Evolutionary conservation across 331 rosid species (phyloP), one percentile per base, ranked within the genome.

Genomic region (Pyrus hybrid): DNA sequence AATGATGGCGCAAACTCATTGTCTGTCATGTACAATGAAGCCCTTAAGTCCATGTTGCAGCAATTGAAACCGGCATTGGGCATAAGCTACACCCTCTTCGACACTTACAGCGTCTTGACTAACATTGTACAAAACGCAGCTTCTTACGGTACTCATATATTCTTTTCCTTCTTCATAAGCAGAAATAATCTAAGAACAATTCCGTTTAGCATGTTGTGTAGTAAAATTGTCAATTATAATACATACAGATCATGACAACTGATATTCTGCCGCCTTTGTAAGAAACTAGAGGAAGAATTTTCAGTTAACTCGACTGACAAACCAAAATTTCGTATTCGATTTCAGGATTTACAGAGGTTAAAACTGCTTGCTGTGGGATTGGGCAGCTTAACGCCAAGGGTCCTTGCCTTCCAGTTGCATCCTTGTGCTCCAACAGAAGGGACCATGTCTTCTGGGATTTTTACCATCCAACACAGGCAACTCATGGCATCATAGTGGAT

Each of bases 301-400:
- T 20, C 2, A 20, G 25, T 54, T 10, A 22, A 58, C 26, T 58
- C 14, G 13, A 37, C 70, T 51, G 14, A 62, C 11, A 67, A 51
- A 58, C 17, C 21, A 18, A 63, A 69, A 33, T 57, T 63, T 13
- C 21, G 22, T 22, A 26, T 62, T 3, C 21, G 9, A 49, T 69
- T 81, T 66, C 88, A 91, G 96, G 98, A 77, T 93, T 93, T 80
- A 68, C 68, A 16, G 98, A 91, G 66, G 81, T 83, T 10, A 81
- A 74, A n/a, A n/a, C n/a, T n/a, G n/a, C n/a, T n/a, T n/a, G n/a
- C n/a, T n/a, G n/a, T n/a, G n/a, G n/a, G n/a, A n/a, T n/a, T n/a
- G n/a, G n/a, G n/a, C n/a, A n/a, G n/a, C n/a, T n/a, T n/a, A n/a
- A n/a, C n/a, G n/a, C n/a, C n/a, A n/a, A n/a, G n/a, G n/a, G n/a